Percentiles rank a stretch among this genome's conserved stretches.
Evolutionary conservation across 2,329 filamentous ascomycete genomes (phyloP).

Genomic region (Calcarisporium arbuscula): DNA sequence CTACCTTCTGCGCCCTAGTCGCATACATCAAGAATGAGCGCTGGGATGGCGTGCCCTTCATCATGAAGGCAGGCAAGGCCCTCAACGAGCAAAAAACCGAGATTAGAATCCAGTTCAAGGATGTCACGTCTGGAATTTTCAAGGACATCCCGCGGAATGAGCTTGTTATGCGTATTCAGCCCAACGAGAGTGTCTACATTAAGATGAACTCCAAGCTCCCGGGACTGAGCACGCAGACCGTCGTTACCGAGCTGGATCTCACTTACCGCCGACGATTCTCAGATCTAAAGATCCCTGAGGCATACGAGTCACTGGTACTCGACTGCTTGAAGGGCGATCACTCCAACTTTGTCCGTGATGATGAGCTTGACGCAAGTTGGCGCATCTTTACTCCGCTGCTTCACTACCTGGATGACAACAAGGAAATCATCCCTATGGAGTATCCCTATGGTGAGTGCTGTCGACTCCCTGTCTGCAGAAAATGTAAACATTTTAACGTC

Average conservation of each 20-base stretch:
- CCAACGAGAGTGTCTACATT: conserved; percentile 99
- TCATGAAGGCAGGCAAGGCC: conserved; percentile 98
- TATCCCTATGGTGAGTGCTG: conserved; percentile 85
- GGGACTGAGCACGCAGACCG: conserved; percentile 98
- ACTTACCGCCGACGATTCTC: conserved; percentile 98
- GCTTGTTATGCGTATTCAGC: conserved; percentile 97
- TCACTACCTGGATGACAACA: conserved; percentile 98
- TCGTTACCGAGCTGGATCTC: conserved; percentile 94
- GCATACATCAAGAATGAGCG: conserved; percentile 99
- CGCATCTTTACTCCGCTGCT: conserved; percentile 96
- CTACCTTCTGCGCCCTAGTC: conserved; percentile 95
- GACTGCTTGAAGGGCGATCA: conserved; percentile 98
- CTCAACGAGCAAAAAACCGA: conserved; percentile 99
- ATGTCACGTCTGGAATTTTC: conserved; percentile 98
- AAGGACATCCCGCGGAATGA: conserved; percentile 99
- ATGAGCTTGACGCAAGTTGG: conserved; percentile 96
- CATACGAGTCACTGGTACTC: conserved; percentile 94
- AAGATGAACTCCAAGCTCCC: conserved; percentile 99
- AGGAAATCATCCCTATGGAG: conserved; percentile 99
- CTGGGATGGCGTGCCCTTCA: conserved; percentile 98
- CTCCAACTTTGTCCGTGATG: conserved; percentile 97
- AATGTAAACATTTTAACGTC: conserved; percentile 12
- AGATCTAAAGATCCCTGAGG: conserved; percentile 98
- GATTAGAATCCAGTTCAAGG: conserved; percentile 98
- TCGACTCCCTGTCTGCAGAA: not conserved